A percentile compares a stretch with the other conserved stretches of the same genome.
phyloP scores from a whole-genome alignment of 2,329 filamentous ascomycete species.

The Pseudopithomyces chartarum region DNA sequence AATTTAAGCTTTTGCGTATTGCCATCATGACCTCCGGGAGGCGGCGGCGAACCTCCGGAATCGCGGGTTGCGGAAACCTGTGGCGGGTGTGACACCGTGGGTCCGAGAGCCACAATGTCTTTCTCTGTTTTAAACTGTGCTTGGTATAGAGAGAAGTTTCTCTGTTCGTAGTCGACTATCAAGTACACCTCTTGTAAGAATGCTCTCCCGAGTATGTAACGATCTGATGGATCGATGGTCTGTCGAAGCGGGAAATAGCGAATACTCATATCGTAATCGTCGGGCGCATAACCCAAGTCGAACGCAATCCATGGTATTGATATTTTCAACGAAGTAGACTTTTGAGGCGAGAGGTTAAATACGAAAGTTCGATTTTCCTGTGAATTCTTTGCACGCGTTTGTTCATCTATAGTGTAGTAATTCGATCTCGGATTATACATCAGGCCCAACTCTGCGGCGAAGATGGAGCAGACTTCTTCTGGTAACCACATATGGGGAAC shows the following conservation, averaged over 20 bases:
- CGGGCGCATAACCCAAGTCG: slow-evolving; percentile 40
- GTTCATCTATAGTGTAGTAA: slow-evolving; percentile 56
- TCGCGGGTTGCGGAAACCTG: too few relatives aligned
- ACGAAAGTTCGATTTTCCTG: slow-evolving; percentile 49
- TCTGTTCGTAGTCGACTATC: slow-evolving; percentile 54
- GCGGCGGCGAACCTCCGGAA: too few relatives aligned
- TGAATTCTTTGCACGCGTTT: slow-evolving; percentile 59
- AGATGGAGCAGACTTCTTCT: neutral
- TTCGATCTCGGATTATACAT: neutral
- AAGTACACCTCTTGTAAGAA: slow-evolving; percentile 72
- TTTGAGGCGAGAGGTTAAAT: slow-evolving; percentile 47
- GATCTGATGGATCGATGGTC: slow-evolving; percentile 49
- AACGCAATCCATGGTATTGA: slow-evolving; percentile 56
- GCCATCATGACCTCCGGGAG: too few relatives aligned
- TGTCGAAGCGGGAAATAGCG: slow-evolving; percentile 71
- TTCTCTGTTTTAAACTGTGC: neutral
- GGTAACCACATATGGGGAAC: neutral
- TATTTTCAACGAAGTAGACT: slow-evolving; percentile 46
- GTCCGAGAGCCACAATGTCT: neutral
- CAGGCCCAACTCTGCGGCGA: neutral
- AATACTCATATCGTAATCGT: slow-evolving; percentile 50
- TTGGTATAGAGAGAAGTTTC: slow-evolving; percentile 49
- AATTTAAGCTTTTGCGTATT: too few relatives aligned
- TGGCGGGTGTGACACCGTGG: too few relatives aligned
- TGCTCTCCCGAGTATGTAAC: slow-evolving; percentile 67